Base-by-base conservation (phyloP, 2,329 filamentous ascomycete species). In the Botrytis fragariae region DNA sequence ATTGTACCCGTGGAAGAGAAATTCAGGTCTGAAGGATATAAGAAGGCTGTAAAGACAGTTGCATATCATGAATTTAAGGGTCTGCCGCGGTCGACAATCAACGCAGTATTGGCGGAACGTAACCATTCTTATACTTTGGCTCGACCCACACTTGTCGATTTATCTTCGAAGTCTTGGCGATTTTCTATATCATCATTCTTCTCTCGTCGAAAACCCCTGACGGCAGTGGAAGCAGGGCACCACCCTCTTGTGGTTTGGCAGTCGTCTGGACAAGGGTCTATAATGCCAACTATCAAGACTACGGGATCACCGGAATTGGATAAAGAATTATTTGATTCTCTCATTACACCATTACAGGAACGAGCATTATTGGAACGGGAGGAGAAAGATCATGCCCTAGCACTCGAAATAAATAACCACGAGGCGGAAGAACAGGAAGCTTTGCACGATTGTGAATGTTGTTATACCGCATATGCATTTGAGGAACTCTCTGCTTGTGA, bases 61-160 rank as follows among this genome's bases (percentile, higher is more conserved):
- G 87, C 92, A 37, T 91, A 89, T 81, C 87, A 90, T 73, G 93
- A 96, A 82, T 96, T 95, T 83, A 91, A 90, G 78, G 91, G 90
- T 32, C 83, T 95, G 60, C 90, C 91, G 20, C 88, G 88, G 73
- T 93, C 92, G 1, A 90, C 92, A 5, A 92, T 95, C 82, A 89
- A 91, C 79, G 93, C 91, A 14, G 92, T 96, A 12, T 86, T 96
- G 65, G 93, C 92, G 68, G 93, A 96, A 81, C 89, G 88, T 79
- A 96, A 96, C 82, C 90, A 93, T 82, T 92, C 91, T 14, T 96
- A 95, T 78, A 89, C 91, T 35, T 87, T 91, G 44, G 90, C 92
- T 20, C 87, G 93, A 51, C 88, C 87, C 25, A 92, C 91, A 2
- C 87, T 96, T 25, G 87, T 92, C 71, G 87, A 86, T 1, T 82